Evolutionary conservation across 441 rosid species (phyloP).

Genomic region (Brassica balearica): DNA sequence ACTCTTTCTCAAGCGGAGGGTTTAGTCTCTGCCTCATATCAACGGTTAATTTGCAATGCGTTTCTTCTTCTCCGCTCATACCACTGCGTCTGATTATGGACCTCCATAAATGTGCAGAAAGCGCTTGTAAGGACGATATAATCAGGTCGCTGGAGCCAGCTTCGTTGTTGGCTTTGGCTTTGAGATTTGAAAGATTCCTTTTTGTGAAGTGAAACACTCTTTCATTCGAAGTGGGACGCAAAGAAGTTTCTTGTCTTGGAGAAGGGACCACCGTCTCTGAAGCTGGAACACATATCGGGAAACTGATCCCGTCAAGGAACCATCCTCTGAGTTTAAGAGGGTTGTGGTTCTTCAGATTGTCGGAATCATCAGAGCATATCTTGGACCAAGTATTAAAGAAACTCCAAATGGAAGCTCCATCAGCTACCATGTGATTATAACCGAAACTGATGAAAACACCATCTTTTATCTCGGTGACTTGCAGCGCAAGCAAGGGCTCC

Average conservation of each 20-base stretch:
- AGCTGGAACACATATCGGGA: neutral
- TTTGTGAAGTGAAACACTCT: conserved; percentile 2
- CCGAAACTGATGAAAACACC: neutral
- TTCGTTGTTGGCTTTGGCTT: neutral
- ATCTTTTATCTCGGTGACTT: conserved; percentile 1
- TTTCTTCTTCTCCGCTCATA: neutral
- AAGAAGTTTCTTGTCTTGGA: neutral
- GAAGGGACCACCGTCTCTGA: conserved; percentile 1
- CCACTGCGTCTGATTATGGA: neutral
- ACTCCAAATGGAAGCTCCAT: neutral
- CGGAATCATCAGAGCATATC: neutral
- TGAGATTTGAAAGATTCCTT: neutral
- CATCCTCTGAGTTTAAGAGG: conserved; percentile 3
- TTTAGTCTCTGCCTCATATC: neutral
- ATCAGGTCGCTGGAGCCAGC: neutral
- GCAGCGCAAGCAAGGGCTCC: neutral
- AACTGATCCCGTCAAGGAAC: neutral
- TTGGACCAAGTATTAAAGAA: conserved; percentile 3
- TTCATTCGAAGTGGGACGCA: neutral
- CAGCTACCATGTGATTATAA: conserved; percentile 1
- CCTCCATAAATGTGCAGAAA: conserved; percentile 1
- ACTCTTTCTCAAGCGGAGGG: conserved; percentile 1
- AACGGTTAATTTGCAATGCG: neutral
- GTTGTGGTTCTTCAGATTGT: neutral
- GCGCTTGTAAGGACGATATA: neutral